These are phyloP conservation scores for Prunus armeniaca DNA, from an alignment of 306 rosid genomes.

Conservation along the genomic window DNA sequence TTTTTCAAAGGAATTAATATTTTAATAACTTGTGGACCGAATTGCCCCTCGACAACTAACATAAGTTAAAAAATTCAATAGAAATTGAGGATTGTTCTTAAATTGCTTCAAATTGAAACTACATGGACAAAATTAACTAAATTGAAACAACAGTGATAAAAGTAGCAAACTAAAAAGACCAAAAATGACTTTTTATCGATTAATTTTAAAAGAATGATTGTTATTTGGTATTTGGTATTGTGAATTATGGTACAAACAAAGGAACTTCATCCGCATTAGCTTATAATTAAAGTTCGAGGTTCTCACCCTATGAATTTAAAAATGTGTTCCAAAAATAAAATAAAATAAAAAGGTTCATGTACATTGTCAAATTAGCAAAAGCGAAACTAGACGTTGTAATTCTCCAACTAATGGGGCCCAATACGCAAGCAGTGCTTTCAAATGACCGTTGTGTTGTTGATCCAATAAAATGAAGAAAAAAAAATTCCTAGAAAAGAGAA, in stretches of 20 bases:
- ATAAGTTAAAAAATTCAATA: too few species aligned
- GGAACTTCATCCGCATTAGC: background rate
- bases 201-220: too few species aligned
- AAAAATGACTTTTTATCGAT: too few species aligned
- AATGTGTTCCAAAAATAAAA: background rate
- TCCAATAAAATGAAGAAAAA: background rate
- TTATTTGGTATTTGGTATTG: too few species aligned
- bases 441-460: background rate
- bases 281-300: slow-evolving; percentile 1
- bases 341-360: background rate
- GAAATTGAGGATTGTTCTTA: too few species aligned
- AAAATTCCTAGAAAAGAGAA: background rate
- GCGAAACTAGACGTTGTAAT: slow-evolving; percentile 46
- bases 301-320: background rate
- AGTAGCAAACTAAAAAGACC: rapidly evolving
- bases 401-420: slow-evolving; percentile 30
- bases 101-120: too few species aligned
- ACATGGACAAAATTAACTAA: too few species aligned
- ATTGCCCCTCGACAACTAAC: too few species aligned
- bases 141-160: too few species aligned
- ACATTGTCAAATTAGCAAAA: background rate
- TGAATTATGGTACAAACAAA: too few species aligned
- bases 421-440: background rate
- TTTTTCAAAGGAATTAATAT: too few species aligned
- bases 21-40: too few species aligned